These are phyloP conservation scores for Cytidiella melzeri DNA, from an alignment of 768 basidiomycete genomes.

Conservation along the genomic window DNA sequence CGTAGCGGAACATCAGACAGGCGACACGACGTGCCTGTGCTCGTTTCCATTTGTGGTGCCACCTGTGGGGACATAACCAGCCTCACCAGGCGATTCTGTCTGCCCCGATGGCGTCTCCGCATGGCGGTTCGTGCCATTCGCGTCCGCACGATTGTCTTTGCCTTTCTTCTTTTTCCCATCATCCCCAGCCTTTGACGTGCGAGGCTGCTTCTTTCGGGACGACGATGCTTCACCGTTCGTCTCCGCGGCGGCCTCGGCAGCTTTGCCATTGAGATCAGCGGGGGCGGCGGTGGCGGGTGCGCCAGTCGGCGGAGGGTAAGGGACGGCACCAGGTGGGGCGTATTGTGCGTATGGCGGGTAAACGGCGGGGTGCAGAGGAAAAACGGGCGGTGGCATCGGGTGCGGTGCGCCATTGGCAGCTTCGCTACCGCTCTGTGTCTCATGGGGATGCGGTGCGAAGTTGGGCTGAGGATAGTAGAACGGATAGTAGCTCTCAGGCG, in stretches of 20 bases:
- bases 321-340: constrained; percentile 13
- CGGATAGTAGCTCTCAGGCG: constrained; percentile 39
- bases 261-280: constrained; percentile 14
- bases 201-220: constrained; percentile 25
- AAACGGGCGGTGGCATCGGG: constrained; percentile 29
- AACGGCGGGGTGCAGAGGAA: constrained; percentile 32
- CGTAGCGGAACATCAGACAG: constrained; percentile 4
- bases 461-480: constrained; percentile 41
- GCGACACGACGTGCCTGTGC: constrained; percentile 1
- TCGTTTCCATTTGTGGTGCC: constrained; percentile 4
- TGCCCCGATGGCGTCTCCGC: constrained; percentile 3
- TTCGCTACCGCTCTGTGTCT: constrained; percentile 31
- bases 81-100: constrained; percentile 2
- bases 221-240: constrained; percentile 16
- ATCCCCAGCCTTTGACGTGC: constrained; percentile 23
- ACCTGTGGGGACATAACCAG: constrained; percentile 6
- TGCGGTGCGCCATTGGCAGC: constrained; percentile 24
- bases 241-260: constrained; percentile 13
- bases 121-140: constrained; percentile 1
- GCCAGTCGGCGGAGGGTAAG: constrained; percentile 15
- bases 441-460: constrained; percentile 36
- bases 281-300: not conserved
- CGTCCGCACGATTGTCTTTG: constrained; percentile 18
- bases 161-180: constrained; percentile 29
- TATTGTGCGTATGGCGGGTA: constrained; percentile 34